Percentiles rank a stretch among this genome's conserved stretches.
Conservation (phyloP, 139 green algal genomes). For the Micractinium sp. region DNA sequence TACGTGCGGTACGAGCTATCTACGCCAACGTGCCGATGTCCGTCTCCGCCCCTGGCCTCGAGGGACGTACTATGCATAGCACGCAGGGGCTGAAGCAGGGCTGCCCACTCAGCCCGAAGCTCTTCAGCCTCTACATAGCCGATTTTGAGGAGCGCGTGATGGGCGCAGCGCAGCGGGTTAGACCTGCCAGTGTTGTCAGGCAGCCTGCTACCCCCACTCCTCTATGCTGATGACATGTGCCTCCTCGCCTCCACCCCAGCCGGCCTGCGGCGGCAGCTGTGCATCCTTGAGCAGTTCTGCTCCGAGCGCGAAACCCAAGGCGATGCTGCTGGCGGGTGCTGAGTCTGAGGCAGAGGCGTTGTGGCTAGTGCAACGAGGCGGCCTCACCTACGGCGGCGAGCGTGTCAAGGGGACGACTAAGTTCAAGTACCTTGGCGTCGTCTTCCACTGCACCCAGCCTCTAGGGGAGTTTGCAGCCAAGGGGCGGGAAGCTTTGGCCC, state of each 20-base stretch:
- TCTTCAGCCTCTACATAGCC: conserved; percentile 16
- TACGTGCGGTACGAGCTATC: no score
- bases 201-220: not conserved
- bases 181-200: not conserved
- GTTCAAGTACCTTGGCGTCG: conserved; percentile 12
- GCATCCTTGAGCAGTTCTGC: not conserved
- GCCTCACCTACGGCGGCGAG: not conserved
- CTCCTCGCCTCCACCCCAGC: not conserved
- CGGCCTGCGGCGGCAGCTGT: not conserved
- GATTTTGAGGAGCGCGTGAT: not conserved
- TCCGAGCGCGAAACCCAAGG: not conserved
- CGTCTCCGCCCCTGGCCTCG: not conserved
- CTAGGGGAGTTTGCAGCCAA: not conserved
- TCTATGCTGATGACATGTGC: no score
- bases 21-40: conserved; percentile 10
- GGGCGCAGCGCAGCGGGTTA: not conserved
- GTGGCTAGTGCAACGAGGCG: not conserved
- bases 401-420: not conserved
- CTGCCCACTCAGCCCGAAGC: not conserved
- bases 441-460: not conserved
- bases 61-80: not conserved
- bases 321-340: not conserved
- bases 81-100: not conserved
- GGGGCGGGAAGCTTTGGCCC: not conserved
- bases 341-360: not conserved